Evolutionary conservation across 1,139 yeast genomes (phyloP), one percentile per base, ranked within the genome.

Genomic region (Candida glucosophila): DNA sequence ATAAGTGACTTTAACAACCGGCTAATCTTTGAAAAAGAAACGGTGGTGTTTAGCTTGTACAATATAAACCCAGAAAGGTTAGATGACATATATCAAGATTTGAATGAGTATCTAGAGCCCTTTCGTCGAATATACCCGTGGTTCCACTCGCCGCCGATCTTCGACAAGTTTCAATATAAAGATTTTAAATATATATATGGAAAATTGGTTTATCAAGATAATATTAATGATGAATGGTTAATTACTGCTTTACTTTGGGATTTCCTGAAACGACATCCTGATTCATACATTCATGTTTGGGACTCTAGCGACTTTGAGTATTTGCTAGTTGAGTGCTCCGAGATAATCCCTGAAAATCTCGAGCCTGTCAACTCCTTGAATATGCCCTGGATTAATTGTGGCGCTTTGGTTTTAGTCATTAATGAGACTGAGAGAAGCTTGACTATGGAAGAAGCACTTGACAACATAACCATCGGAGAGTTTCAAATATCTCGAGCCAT

Each of bases 241-340:
- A 37, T 73, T 5, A 47, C 63, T 1, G 51, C 55, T 13, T 26
- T 73, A 3, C 47, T 74, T 10, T 44, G 47, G 27, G 47, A 54
- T 16, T 52, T 69, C 28, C 47, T 60, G 9, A 33, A 25, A 14
- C 17, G 18, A 8, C 25, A 36, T 5, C 41, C 46, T 13, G 53
- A 67, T 27, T 34, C 69, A 3, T 69, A 51, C 39, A 52, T 73
- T 6, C 72, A 67, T 28, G 35, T 70, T 1, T 55, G 58, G 35
- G 81, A 76, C 40, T 61, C 67, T 1, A 27, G 29, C 11, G 77
- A 69, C 25, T 72, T 73, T 3, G 85, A 77, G 33, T 65, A 71
- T 24, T 29, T 77, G 4, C 43, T 77, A 26, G 61, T 69, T 7
- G 73, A 70, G 30, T 58, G 67, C 3, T 55, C 65, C 19, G 65